Base-by-base conservation (phyloP, 2,329 filamentous ascomycete genomes). In the Balansia obtecta region DNA sequence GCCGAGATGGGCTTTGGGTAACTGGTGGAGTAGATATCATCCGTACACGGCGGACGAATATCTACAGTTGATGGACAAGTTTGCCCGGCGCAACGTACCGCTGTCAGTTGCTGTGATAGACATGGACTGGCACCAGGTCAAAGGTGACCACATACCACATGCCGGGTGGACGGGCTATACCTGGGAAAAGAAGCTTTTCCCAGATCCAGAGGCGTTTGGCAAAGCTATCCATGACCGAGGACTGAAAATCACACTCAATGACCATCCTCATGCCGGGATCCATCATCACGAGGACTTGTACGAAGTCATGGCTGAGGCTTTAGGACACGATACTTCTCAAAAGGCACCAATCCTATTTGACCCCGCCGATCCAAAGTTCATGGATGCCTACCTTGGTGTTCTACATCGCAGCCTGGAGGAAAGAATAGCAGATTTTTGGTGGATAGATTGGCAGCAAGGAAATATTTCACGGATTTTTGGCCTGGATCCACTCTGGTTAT, bases 391-490 rank as follows among this genome's bases (percentile, higher is more conserved):
- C 56, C 72, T 82, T 40, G 69, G 74, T 45, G 70, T 81, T 2
- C 66, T 83, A 2, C 77, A 81, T 51, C 68, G 73, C 11, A 65
- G 69, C 16, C 65, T 82, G 27, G 80, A 83, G 54, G 67, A 72
- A 65, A 76, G 12, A 79, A 75, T 1, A 70, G 74, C 27, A 27
- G 79, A 83, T 56, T 82, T 83, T 51, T 82, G 79, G 77, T 83
- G 80, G 80, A 71, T 83, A 33, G 80, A 83, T 59, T 83, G 79
- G 80, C 80, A 83, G 60, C 80, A 83, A 60, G 80, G 80, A 2
- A 65, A 68, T 2, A 65, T 70, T 50, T 77, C 77, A 1, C 69
- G 70, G 33, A 69, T 81, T 7, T 74, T 72, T 0, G 78, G 79
- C 1, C 66, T 83, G 3, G 80, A 83, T 60, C 80, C 80, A 0